phyloP scores from a whole-genome alignment of 73 alveolate species.

The Paramecium pentaurelia region DNA sequence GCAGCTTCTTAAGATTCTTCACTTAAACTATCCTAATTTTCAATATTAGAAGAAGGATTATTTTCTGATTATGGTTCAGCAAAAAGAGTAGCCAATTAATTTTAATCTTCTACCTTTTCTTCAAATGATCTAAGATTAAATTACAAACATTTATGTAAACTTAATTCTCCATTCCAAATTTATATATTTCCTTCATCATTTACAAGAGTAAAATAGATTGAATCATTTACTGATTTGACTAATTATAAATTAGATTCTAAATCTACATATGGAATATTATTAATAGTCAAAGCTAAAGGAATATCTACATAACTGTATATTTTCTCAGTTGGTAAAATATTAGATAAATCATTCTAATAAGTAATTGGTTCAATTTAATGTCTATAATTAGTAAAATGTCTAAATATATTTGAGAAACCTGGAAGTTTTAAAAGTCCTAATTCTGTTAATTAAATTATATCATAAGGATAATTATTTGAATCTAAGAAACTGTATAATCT shows the following conservation, averaged over 20 bases:
- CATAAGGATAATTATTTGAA: background rate
- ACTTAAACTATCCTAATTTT: background rate
- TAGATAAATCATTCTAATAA: background rate
- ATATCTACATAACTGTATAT: background rate
- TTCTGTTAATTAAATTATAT: background rate
- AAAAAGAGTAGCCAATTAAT: background rate
- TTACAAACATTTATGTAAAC: background rate
- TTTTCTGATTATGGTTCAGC: background rate
- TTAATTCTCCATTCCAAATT: constrained; percentile 29
- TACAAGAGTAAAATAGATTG: background rate
- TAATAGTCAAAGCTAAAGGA: background rate
- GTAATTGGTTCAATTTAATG: background rate
- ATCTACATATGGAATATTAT: background rate
- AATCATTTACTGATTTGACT: background rate
- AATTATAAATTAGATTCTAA: background rate
- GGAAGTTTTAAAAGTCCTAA: background rate
- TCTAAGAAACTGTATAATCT: constrained; percentile 12
- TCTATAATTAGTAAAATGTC: background rate
- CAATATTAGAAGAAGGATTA: background rate
- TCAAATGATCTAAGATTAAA: background rate
- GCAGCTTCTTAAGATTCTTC: background rate
- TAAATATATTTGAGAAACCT: constrained; percentile 4
- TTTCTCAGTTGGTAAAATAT: background rate
- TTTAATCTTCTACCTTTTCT: background rate
- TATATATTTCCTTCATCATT: background rate